Evolutionary conservation across 768 basidiomycete genomes (phyloP).

Genomic region (Candolleomyces eurysporus): DNA sequence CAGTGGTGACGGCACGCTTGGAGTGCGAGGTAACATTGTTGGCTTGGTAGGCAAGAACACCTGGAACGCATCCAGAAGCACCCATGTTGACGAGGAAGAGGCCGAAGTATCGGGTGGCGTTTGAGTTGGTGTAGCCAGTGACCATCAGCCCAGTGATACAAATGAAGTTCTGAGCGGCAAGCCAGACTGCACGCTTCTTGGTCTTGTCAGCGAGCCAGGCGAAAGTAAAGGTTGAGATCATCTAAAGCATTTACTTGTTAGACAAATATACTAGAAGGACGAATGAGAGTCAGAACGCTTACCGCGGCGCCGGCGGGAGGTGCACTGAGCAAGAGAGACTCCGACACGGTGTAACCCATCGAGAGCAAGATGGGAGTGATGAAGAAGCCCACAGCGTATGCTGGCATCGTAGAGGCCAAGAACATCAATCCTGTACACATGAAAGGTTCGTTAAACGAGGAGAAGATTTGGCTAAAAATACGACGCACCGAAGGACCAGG

Average conservation of each 20-base stretch:
- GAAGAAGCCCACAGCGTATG: constrained; percentile 36
- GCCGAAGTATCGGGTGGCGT: constrained; percentile 33
- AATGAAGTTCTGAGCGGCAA: constrained; percentile 30
- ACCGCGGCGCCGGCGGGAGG: constrained; percentile 34
- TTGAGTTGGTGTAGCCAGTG: constrained; percentile 26
- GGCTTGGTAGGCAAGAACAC: constrained; percentile 35
- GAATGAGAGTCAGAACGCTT: neutral
- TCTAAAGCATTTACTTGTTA: constrained; percentile 15
- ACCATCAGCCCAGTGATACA: constrained; percentile 31
- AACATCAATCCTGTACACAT: constrained; percentile 28
- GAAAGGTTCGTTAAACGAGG: no score
- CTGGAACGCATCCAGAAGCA: constrained; percentile 33
- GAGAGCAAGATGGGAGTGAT: constrained; percentile 32
- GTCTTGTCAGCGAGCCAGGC: constrained; percentile 39
- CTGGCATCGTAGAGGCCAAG: constrained; percentile 34
- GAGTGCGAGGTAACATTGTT: constrained; percentile 36
- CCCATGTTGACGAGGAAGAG: constrained; percentile 35
- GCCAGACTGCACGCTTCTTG: constrained; percentile 30
- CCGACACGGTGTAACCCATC: constrained; percentile 31
- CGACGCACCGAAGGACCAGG: constrained; percentile 29
- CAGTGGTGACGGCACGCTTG: constrained; percentile 39
- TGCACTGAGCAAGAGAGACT: constrained; percentile 26
- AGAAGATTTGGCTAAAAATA: no score
- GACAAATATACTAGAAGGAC: neutral
- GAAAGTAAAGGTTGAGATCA: constrained; percentile 32